phyloP scores from a whole-genome alignment of 495 filamentous ascomycete genomes.

The Daldinia bambusicola region DNA sequence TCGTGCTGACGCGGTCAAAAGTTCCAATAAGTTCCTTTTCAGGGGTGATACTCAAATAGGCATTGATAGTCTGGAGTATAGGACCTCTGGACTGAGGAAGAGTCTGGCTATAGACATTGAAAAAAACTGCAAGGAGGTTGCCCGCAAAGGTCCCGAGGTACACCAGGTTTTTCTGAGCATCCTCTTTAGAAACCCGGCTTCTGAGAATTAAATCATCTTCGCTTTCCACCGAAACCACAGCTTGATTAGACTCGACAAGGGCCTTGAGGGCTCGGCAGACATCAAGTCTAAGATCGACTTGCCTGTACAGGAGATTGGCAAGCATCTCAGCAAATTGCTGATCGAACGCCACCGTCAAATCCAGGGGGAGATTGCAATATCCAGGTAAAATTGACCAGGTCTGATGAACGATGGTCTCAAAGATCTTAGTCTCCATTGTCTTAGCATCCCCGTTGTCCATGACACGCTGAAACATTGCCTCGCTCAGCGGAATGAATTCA shows the following conservation, averaged over 20 bases:
- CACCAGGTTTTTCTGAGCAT: slow-evolving; percentile 78
- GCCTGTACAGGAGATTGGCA: slow-evolving; percentile 90
- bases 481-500: slow-evolving; percentile 88
- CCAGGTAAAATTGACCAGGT: slow-evolving; percentile 96
- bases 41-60: slow-evolving; percentile 87
- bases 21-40: slow-evolving; percentile 81
- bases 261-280: slow-evolving; percentile 86
- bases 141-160: slow-evolving; percentile 81
- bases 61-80: slow-evolving; percentile 92
- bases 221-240: slow-evolving; percentile 69
- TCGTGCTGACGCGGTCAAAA: slow-evolving; percentile 81
- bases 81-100: slow-evolving; percentile 89
- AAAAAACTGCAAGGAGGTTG: slow-evolving; percentile 91
- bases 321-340: slow-evolving; percentile 91
- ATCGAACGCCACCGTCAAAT: slow-evolving; percentile 80
- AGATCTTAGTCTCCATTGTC: slow-evolving; percentile 95
- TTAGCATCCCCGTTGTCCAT: slow-evolving; percentile 81
- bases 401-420: slow-evolving; percentile 93
- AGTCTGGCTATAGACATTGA: slow-evolving; percentile 97
- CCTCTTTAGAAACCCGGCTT: slow-evolving; percentile 75
- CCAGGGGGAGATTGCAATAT: slow-evolving; percentile 90
- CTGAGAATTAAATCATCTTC: slow-evolving; percentile 75
- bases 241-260: slow-evolving; percentile 90
- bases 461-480: slow-evolving; percentile 87
- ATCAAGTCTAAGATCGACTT: slow-evolving; percentile 85